Evolutionary conservation across 1,284 basidiomycete genomes (phyloP), one percentile per base, ranked within the genome.

Genomic region (Pseudozyma sp.): DNA sequence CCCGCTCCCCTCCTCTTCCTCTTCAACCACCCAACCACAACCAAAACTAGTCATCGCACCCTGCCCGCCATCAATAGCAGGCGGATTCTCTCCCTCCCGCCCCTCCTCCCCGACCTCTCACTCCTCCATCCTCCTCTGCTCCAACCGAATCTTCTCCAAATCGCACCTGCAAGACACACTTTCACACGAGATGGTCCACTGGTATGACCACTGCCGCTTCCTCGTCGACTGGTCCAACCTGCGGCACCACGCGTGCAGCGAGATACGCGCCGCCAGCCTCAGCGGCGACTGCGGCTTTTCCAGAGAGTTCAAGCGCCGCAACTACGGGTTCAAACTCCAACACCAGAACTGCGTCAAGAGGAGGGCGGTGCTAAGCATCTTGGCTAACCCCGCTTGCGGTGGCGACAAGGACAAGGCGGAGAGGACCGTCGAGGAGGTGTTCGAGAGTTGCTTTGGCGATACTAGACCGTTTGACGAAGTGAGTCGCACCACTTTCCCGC

Each of bases 401-500:
- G 67, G 66, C 0, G 89, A 91, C 75, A 86, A 87, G 48, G 91
- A 88, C 13, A 88, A 91, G 51, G 96, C 96, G 6, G 92, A 94
- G 84, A 88, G 89, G 62, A 93, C 90, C 3, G 95, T 98, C 51
- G 96, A 97, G 77, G 93, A 97, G 84, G 96, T 97, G 46, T 99
- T 92, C 91, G 92, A 94, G 78, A 94, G 92, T 78, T 99, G 96
- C 85, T 96, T 94, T 86, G 90, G 89, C 50, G 96, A 99, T 85
- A 98, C 95, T 7, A 87, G 95, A 75, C 96, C 96, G 7, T 99
- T 98, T 85, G 96, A 98, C 85, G 94, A 97, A 90, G 93, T 95
- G 42, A 64, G 68, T 69, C 13, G 46, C 10, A 5, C 44, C 17
- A 11, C 40, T 2, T 1, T 24, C 24, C 24, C 24, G 24, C 24